These are phyloP conservation scores for Ceratobasidium papillatum DNA, from an alignment of 1,284 basidiomycete species.

Conservation along the genomic window DNA sequence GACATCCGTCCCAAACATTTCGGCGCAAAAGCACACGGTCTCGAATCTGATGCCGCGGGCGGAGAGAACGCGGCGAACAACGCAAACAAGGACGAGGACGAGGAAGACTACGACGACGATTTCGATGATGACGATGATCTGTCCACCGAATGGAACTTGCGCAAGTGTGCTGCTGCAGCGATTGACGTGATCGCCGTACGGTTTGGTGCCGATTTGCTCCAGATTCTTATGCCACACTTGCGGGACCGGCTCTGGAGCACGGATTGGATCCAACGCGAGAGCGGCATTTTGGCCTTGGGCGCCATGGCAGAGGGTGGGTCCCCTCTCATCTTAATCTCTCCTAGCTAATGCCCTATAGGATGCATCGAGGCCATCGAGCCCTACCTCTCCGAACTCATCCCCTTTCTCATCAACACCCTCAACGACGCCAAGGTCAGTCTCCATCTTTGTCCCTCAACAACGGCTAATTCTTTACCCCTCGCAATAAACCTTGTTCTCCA, in stretches of 20 bases:
- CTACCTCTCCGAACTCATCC: conserved; percentile 90
- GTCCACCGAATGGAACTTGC: conserved; percentile 98
- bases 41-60: conserved; percentile 69
- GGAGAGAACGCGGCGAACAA: conserved; percentile 46
- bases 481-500: neutral
- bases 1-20: conserved; percentile 98
- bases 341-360: conserved; percentile 59
- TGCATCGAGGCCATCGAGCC: conserved; percentile 97
- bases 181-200: conserved; percentile 94
- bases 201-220: conserved; percentile 86
- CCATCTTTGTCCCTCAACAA: neutral
- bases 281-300: conserved; percentile 94
- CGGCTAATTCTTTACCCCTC: neutral
- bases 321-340: conserved; percentile 31
- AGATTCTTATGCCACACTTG: conserved; percentile 87
- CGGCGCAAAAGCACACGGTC: conserved; percentile 78
- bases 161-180: conserved; percentile 98
- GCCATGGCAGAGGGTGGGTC: conserved; percentile 94
- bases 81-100: conserved; percentile 75
- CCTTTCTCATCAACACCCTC: conserved; percentile 90
- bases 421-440: conserved; percentile 84
- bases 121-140: conserved; percentile 96
- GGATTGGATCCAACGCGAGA: conserved; percentile 96
- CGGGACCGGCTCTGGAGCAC: conserved; percentile 93
- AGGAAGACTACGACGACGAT: conserved; percentile 85